phyloP scores from a whole-genome alignment of 345 rosid genomes.

The Eucalyptus sp. region DNA sequence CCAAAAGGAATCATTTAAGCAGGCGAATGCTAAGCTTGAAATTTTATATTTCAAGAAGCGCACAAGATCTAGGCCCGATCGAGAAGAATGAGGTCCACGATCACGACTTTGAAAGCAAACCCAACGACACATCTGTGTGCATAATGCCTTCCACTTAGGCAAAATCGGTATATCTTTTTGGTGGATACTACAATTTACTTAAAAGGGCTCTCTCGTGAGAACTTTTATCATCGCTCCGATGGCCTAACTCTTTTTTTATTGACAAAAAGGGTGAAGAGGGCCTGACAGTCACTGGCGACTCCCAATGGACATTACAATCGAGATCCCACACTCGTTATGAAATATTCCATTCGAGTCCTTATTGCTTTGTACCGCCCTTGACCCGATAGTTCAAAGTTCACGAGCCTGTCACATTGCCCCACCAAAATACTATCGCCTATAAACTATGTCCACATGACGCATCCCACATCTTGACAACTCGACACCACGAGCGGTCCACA shows the following conservation, averaged over 20 bases:
- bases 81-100: not conserved
- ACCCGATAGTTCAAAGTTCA: not conserved
- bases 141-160: not conserved
- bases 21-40: not conserved
- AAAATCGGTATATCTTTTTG: not conserved
- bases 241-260: not conserved
- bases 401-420: not conserved
- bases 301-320: not conserved
- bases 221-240: not conserved
- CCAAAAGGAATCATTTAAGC: not conserved
- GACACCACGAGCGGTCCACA: not conserved
- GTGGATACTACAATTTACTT: not conserved
- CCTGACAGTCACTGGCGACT: not conserved
- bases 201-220: not conserved
- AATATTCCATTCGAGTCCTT: not conserved
- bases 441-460: not conserved
- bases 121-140: not conserved
- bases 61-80: not conserved
- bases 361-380: not conserved
- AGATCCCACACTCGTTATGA: accelerated
- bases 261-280: not conserved
- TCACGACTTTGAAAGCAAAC: too few relatives aligned
- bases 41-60: not conserved
- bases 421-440: not conserved
- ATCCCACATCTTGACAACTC: not conserved